Base-by-base conservation (phyloP, 768 basidiomycete species). In the Tricholoma matsutake region DNA sequence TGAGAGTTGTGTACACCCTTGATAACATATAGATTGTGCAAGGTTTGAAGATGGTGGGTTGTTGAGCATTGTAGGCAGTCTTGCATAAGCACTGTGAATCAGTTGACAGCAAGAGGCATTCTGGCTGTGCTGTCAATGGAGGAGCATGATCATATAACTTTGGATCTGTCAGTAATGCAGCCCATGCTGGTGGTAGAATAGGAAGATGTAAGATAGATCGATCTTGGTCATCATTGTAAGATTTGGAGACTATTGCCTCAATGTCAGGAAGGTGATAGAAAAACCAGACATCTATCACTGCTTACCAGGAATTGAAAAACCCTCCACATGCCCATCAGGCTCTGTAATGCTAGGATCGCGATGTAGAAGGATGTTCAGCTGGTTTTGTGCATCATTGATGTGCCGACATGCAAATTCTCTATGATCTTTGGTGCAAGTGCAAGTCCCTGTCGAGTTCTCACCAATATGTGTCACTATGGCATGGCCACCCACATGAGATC, bases 391-490 rank as follows among this genome's bases (percentile, higher is more conserved):
- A 28, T 39, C 22, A 2, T 14, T n/a, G 11, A 60, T 37, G 29
- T 60, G 59, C 3, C n/a, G 8, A 45, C 59, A 60, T n/a, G n/a
- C n/a, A 4, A 11, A 2, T n/a, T 28, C 37, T n/a, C 43, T 10
- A 7, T 34, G 14, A 28, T 60, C 59, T 25, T 60, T 60, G 10
- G 25, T 3, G 13, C 59, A 60, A 28, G 53, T 41, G 37, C 59
- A 60, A 9, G 45, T n/a, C 3, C 59, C 59, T 31, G 37, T 37
- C 14, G 7, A 16, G 25, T 54, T 32, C 18, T 25, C 32, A 28
- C 59, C 59, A n/a, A 54, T 39, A 43, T 54, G 45, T 8, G 43
- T n/a, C 16, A 60, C 59, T n/a, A 60, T 54, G 8, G 52, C 39
- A 4, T 25, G 22, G 14, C 39, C 39, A n/a, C 39, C 14, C 39